Evolutionary conservation across 805 yeast species (phyloP).

Genomic region (Metschnikowia cubensis): DNA sequence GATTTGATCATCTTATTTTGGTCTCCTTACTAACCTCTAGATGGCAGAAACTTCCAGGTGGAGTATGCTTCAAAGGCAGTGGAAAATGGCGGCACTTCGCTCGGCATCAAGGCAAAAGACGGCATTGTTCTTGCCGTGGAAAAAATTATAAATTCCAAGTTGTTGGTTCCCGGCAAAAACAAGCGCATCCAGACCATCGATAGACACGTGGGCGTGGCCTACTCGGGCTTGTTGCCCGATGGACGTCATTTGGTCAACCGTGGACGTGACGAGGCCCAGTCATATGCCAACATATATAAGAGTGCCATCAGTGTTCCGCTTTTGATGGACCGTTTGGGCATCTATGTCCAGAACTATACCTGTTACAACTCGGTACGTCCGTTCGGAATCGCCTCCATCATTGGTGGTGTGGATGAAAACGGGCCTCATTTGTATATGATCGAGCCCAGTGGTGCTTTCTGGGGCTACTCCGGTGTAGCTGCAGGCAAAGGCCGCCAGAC

Average conservation of each 20-base stretch:
- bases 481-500: slow-evolving; percentile 97
- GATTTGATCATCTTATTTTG: neutral
- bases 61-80: slow-evolving; percentile 98
- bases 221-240: slow-evolving; percentile 94
- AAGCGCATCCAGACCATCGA: slow-evolving; percentile 90
- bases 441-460: slow-evolving; percentile 94
- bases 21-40: slow-evolving; percentile 25
- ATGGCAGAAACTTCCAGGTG: slow-evolving; percentile 94
- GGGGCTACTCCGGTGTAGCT: slow-evolving; percentile 98
- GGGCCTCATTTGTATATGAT: slow-evolving; percentile 94
- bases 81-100: slow-evolving; percentile 93
- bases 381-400: slow-evolving; percentile 86
- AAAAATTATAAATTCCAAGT: slow-evolving; percentile 79
- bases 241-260: slow-evolving; percentile 90
- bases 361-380: slow-evolving; percentile 97
- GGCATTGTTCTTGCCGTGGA: slow-evolving; percentile 98
- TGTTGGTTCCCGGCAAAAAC: slow-evolving; percentile 85
- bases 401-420: slow-evolving; percentile 88
- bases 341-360: slow-evolving; percentile 92
- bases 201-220: slow-evolving; percentile 89
- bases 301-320: slow-evolving; percentile 75
- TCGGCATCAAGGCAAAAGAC: slow-evolving; percentile 88
- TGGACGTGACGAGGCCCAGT: slow-evolving; percentile 86
- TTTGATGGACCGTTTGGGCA: slow-evolving; percentile 81
- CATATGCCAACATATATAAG: slow-evolving; percentile 73